Evolutionary conservation across 2,329 filamentous ascomycete species (phyloP), one percentile per base, ranked within the genome.

Genomic region (Fusarium sp.): DNA sequence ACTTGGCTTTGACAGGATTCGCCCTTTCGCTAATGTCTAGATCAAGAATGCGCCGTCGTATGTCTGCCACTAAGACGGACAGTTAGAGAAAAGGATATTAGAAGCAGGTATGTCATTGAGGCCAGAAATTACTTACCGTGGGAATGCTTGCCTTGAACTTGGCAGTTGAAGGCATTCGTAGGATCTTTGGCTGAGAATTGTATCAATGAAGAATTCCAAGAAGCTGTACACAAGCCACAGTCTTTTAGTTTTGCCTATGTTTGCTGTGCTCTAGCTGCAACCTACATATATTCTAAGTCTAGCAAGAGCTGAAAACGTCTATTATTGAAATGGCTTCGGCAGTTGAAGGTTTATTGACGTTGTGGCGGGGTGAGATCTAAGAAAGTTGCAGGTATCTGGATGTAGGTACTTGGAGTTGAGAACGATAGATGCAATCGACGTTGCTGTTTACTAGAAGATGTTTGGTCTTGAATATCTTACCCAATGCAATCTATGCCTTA

Each of bases 1-100:
- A 47, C 21, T 42, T 50, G n/a, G 13, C 25, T 30, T 46, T 42
- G n/a, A 41, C 42, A 45, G 63, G 30, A 25, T 43, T 30, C 16
- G 34, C 18, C 34, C n/a, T 48, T 64, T 34, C 63, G 47, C 47
- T 48, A 59, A 46, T 25, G 55, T 21, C 16, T 32, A 32, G 42
- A 37, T 18, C 20, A 63, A 71, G 58, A 70, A 70, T 71, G 63
- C 14, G 53, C 37, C n/a, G 27, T 54, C 30, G 28, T 28, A 48
- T 27, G 20, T 12, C 23, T 43, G 20, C 25, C 51, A 40, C 47
- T 53, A 27, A 23, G 28, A 41, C 23, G 34, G 5, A 37, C n/a
- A n/a, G 12, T 16, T 21, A 55, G 40, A 49, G 21, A 27, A 28
- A 43, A 21, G 43, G 23, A 18, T 7, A 58, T 23, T 13, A 41